Evolutionary conservation across 1,284 basidiomycete genomes (phyloP).

Genomic region (Anthracocystis walkeri): DNA sequence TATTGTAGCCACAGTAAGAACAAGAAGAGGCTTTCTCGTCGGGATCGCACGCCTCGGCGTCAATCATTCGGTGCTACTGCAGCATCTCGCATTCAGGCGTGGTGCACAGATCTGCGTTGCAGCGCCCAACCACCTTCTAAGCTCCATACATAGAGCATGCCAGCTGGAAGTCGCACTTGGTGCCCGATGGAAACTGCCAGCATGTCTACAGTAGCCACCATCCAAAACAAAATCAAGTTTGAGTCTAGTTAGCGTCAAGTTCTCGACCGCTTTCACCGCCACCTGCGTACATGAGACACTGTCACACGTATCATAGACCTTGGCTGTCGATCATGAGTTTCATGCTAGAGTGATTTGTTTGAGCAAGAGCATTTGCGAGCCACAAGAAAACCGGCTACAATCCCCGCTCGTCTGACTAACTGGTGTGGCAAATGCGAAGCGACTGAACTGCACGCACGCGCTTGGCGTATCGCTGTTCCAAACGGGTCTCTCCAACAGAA

Average conservation of each 20-base stretch:
- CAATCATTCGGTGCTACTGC: background rate
- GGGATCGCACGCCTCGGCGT: too few species aligned
- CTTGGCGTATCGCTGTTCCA: too few species aligned
- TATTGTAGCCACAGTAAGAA: background rate
- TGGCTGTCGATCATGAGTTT: background rate
- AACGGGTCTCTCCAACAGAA: too few species aligned
- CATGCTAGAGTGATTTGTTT: background rate
- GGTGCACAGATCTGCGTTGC: slow-evolving; percentile 3
- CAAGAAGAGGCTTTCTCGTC: background rate
- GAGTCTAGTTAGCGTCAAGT: background rate
- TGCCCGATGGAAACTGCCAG: background rate
- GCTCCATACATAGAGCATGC: background rate
- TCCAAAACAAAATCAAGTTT: background rate
- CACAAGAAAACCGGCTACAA: too few species aligned
- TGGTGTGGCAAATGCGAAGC: too few species aligned
- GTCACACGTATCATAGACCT: background rate
- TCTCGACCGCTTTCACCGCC: slow-evolving; percentile 1
- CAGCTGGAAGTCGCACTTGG: background rate
- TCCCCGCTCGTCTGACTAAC: too few species aligned
- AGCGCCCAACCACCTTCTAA: background rate
- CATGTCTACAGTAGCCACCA: background rate
- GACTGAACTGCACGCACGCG: too few species aligned
- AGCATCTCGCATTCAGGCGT: slow-evolving; percentile 1
- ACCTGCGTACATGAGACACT: background rate
- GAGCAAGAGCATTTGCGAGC: background rate